Evolutionary conservation across 805 yeast genomes (phyloP), one percentile per base, ranked within the genome.

Genomic region (Ogataea wickerhamii): DNA sequence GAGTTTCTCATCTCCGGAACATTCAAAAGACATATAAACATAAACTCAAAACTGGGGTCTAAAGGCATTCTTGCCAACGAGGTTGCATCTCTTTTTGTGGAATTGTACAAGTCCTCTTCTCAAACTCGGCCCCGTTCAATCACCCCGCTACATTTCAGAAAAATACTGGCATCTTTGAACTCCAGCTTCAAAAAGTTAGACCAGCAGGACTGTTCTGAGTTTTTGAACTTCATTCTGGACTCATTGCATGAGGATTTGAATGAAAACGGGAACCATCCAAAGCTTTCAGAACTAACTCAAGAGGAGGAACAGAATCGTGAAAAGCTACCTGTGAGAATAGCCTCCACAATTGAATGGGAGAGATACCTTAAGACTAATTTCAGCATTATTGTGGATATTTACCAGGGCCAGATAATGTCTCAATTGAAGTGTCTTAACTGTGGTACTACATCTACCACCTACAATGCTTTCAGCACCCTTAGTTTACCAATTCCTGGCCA

Each of bases 321-420:
- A 55, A 61, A 62, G 19, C 61, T 87, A 52, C 83, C 94, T 0
- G 70, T 87, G 2, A 70, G 96, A 40, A 67, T 84, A 18, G 96
- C 95, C 0, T 80, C 95, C 0, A 76, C 93, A 0, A 76, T 87
- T 34, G 96, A 89, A 56, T 89, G 98, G 98, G 95, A 86, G 53
- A 67, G 94, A 40, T 87, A 87, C 56, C 64, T 87, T 38, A 80
- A 78, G 41, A 73, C 85, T 16, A 87, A 89, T 55, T 80, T 82
- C 47, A 87, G 96, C 27, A 71, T 81, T 1, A 73, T 89, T 18
- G 93, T 85, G 2, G 89, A 85, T 48, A 72, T 78, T 36, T 87
- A 87, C 57, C 95, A 87, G 56, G 98, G 97, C 1, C 97, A 89
- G 60, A 84, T 82, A 52, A 71, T 83, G 34, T 84, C 94, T n/a